Evolutionary conservation across 2,329 filamentous ascomycete genomes (phyloP), one percentile per base, ranked within the genome.

Genomic region (Pseudocercospora ulei): DNA sequence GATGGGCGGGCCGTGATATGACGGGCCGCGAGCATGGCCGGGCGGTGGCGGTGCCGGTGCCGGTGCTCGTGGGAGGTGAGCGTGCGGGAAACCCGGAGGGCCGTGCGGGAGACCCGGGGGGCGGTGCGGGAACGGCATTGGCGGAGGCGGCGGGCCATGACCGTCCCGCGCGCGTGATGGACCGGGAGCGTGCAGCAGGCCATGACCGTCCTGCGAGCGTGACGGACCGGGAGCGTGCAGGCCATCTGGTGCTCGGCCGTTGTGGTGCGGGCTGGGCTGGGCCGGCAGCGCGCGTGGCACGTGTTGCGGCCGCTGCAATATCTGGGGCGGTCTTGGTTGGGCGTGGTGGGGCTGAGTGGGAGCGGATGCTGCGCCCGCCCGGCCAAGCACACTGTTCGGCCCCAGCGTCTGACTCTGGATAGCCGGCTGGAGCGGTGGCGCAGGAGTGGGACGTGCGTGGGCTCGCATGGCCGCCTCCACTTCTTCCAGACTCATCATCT

Each of bases 401-500:
- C 56, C 56, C 34, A 55, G 51, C 17, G 54, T 56, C 41, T 59
- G 56, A 7, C 52, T 49, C 11, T 52, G 47, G 11, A 47, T 44
- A 8, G 49, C 46, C 20, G 42, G 51, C 27, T 41, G 34, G 16
- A 40, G 41, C 29, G 46, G 44, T 16, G 42, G 43, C 5, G 41
- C 44, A 18, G 53, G 50, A 7, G 50, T 43, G 5, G 55, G 49
- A 16, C 74, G 72, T 19, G 75, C 65, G 51, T 87, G 80, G 20
- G 74, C 71, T 44, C 82, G 76, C 80, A 98, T 87, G 48, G 85
- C 79, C 38, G 88, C 88, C 65, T 98, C 90, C 12, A 98, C 87
- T 65, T 98, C 90, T 60, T 96, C 90, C 56, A 98, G 63, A 55
- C 85, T 96, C 81, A 98, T 79, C 65, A 95, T 80, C 67, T 87